Evolutionary conservation across 202 grass and related monocot species (phyloP).

Genomic region (Setaria italica): DNA sequence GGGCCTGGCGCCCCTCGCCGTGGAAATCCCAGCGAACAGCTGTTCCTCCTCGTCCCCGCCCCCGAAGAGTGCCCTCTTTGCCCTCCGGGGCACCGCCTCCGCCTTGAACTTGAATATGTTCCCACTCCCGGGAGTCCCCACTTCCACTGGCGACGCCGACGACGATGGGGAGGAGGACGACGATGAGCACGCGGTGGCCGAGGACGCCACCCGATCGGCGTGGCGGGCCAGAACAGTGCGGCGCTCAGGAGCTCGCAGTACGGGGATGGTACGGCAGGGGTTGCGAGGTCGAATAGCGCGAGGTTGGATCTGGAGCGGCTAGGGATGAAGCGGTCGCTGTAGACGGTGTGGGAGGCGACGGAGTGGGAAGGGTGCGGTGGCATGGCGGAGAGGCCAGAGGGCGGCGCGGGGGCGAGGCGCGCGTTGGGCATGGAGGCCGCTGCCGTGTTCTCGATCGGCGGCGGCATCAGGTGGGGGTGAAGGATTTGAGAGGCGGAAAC

Average conservation of each 20-base stretch:
- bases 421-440: too few relatives aligned
- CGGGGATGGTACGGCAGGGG: conserved; percentile 80
- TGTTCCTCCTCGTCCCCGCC: conserved; percentile 56
- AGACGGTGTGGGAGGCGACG: conserved; percentile 61
- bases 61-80: conserved; percentile 63
- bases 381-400: conserved; percentile 26
- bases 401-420: background rate
- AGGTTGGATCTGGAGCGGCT: conserved; percentile 95
- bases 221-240: conserved; percentile 69
- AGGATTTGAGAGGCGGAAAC: too few relatives aligned
- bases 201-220: conserved; percentile 70
- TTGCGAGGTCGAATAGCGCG: conserved; percentile 93
- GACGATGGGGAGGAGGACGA: conserved; percentile 47
- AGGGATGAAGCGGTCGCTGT: conserved; percentile 99
- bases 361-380: conserved; percentile 42
- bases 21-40: conserved; percentile 55
- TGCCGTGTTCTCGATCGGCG: too few relatives aligned
- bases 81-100: conserved; percentile 60
- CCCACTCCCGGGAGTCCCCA: conserved; percentile 46
- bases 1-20: conserved; percentile 45
- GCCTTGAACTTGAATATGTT: conserved; percentile 97
- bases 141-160: conserved; percentile 41
- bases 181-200: conserved; percentile 59
- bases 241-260: conserved; percentile 76
- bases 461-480: background rate